Evolutionary conservation across 805 yeast genomes (phyloP).

Genomic region (Barnettozyma sp.): DNA sequence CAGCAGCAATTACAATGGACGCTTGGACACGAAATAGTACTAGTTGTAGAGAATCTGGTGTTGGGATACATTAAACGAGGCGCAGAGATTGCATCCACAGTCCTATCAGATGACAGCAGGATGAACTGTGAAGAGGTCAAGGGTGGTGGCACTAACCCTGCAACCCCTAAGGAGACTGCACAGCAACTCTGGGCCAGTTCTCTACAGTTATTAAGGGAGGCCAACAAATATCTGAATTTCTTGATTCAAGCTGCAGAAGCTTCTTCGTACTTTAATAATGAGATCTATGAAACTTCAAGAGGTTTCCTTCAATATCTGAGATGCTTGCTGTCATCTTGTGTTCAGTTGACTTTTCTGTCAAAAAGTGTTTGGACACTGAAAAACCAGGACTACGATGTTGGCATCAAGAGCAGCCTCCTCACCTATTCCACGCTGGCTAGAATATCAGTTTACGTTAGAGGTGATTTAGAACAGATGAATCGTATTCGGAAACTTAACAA

Average conservation of each 20-base stretch:
- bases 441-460: slow-evolving; percentile 35
- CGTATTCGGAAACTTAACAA: slow-evolving; percentile 6
- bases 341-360: slow-evolving; percentile 27
- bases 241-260: slow-evolving; percentile 3
- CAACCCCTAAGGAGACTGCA: slow-evolving; percentile 1
- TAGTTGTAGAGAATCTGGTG: slow-evolving; percentile 12
- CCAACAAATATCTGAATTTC: slow-evolving; percentile 14
- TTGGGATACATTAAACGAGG: slow-evolving; percentile 11
- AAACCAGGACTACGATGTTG: slow-evolving; percentile 14
- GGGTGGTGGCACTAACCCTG: background rate
- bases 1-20: slow-evolving; percentile 12
- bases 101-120: background rate
- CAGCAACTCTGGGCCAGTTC: slow-evolving; percentile 15
- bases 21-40: slow-evolving; percentile 16
- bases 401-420: slow-evolving; percentile 20
- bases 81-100: slow-evolving; percentile 10
- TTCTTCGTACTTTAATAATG: too few relatives aligned
- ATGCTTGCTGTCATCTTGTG: slow-evolving; percentile 16
- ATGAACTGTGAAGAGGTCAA: too few relatives aligned
- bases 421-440: slow-evolving; percentile 37
- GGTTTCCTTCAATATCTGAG: slow-evolving; percentile 10
- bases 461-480: slow-evolving; percentile 27
- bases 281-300: slow-evolving; percentile 10
- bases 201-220: slow-evolving; percentile 18
- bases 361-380: slow-evolving; percentile 25